phyloP scores from a whole-genome alignment of 2,329 filamentous ascomycete species.

The Thelonectria blattea region DNA sequence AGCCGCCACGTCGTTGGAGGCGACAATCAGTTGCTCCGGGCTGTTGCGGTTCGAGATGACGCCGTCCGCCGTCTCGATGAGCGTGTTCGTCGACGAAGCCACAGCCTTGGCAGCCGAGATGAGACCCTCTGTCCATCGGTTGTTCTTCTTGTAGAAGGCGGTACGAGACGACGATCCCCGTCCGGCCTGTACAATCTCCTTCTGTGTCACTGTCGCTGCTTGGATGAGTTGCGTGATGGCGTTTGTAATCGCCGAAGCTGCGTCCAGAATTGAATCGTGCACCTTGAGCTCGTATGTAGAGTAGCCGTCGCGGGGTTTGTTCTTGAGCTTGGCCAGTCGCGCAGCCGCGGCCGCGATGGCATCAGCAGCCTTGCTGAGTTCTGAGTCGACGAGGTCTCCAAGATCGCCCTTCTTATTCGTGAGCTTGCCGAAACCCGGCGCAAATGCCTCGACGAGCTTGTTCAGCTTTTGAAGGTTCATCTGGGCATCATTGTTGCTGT shows the following conservation, averaged over 20 bases:
- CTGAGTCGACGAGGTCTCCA: conserved; percentile 89
- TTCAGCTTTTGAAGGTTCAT: conserved; percentile 92
- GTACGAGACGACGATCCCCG: conserved; percentile 85
- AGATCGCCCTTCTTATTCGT: conserved; percentile 81
- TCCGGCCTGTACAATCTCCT: conserved; percentile 95
- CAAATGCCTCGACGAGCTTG: conserved; percentile 90
- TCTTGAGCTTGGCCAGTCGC: conserved; percentile 88
- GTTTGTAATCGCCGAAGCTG: conserved; percentile 89
- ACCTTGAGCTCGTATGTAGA: conserved; percentile 96
- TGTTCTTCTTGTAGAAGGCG: conserved; percentile 99
- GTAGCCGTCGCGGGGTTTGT: conserved; percentile 94
- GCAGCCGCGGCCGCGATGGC: conserved; percentile 93
- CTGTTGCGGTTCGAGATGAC: conserved; percentile 91
- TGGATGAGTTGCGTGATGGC: conserved; percentile 95
- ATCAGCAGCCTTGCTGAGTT: conserved; percentile 91
- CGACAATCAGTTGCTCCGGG: conserved; percentile 96
- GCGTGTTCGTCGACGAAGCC: conserved; percentile 87
- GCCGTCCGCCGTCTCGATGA: conserved; percentile 97
- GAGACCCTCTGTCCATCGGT: conserved; percentile 96
- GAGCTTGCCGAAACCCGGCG: conserved; percentile 84
- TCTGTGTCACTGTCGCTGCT: conserved; percentile 88
- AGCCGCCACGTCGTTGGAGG: conserved; percentile 94
- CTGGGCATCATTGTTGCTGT: conserved; percentile 95
- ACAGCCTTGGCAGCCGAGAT: conserved; percentile 98
- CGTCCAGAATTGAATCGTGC: conserved; percentile 92